phyloP scores from a whole-genome alignment of 2,329 filamentous ascomycete genomes.

The Incumbomyces delicatus region DNA sequence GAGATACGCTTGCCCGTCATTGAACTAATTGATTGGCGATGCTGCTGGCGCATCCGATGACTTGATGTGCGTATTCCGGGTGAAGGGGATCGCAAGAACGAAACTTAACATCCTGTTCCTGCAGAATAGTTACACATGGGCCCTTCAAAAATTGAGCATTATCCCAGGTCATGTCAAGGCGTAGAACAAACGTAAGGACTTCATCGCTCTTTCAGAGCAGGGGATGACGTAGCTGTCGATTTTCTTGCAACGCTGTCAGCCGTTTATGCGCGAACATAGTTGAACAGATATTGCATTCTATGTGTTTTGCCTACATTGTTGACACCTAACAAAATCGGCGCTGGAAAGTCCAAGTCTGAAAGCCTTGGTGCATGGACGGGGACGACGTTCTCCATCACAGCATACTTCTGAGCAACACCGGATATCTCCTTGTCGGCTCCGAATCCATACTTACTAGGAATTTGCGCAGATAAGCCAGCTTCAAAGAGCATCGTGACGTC shows the following conservation, averaged over 20 bases:
- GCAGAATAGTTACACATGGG: too few relatives aligned
- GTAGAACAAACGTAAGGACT: conserved; percentile 83
- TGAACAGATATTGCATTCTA: conserved; percentile 78
- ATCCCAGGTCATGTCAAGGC: too few relatives aligned
- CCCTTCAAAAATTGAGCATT: too few relatives aligned
- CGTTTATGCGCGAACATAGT: conserved; percentile 79
- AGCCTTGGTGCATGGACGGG: conserved; percentile 6
- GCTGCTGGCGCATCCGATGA: too few relatives aligned
- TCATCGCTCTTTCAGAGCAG: conserved; percentile 71
- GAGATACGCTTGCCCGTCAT: too few relatives aligned
- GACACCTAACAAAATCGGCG: conserved; percentile 13
- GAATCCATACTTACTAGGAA: neutral
- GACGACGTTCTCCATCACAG: conserved; percentile 10
- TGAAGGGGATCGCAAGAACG: too few relatives aligned
- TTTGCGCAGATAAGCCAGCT: neutral
- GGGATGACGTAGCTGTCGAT: conserved; percentile 71
- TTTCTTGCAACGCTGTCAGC: conserved; percentile 72
- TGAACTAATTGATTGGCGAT: too few relatives aligned
- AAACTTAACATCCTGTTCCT: too few relatives aligned
- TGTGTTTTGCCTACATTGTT: conserved; percentile 51
- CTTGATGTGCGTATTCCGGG: too few relatives aligned
- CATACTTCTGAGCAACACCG: conserved; percentile 3
- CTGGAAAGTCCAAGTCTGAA: conserved; percentile 10
- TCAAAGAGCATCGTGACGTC: neutral
- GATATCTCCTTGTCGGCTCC: conserved; percentile 23